Conservation (phyloP, 768 basidiomycete genomes). For the Terana coerulea region DNA sequence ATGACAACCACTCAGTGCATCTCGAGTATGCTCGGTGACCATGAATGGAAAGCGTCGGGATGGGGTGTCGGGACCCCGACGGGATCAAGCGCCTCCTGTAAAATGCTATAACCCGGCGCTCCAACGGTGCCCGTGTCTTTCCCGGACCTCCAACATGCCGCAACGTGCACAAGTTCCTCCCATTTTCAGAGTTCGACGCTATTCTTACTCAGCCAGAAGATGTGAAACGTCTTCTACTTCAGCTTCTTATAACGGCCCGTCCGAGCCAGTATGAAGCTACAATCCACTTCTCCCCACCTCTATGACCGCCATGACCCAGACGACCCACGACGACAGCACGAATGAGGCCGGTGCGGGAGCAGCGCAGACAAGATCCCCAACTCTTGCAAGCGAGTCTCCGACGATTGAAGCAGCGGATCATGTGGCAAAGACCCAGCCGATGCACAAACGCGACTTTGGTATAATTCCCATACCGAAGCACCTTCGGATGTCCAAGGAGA, state of each 20-base stretch:
- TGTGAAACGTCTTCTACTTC: too few relatives aligned
- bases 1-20: too few relatives aligned
- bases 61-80: not conserved
- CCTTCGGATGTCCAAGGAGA: conserved; percentile 47
- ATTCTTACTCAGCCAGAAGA: not conserved
- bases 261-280: too few relatives aligned
- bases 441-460: conserved; percentile 43
- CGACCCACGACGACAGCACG: not conserved
- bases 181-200: not conserved
- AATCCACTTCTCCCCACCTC: not conserved
- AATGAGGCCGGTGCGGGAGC: not conserved
- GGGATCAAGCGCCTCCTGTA: not conserved
- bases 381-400: not conserved
- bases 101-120: not conserved
- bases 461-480: conserved; percentile 60
- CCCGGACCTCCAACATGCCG: not conserved
- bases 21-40: too few relatives aligned
- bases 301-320: not conserved
- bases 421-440: not conserved
- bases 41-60: not conserved
- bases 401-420: conserved; percentile 1
- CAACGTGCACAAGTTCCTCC: not conserved
- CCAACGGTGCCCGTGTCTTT: not conserved
- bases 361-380: not conserved
- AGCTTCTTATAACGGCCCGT: too few relatives aligned